A percentile compares a stretch with the other conserved stretches of the same genome.
These are phyloP conservation scores for Aspergillus ochraceoroseus DNA, from an alignment of 2,329 filamentous ascomycete species.

Conservation along the genomic window DNA sequence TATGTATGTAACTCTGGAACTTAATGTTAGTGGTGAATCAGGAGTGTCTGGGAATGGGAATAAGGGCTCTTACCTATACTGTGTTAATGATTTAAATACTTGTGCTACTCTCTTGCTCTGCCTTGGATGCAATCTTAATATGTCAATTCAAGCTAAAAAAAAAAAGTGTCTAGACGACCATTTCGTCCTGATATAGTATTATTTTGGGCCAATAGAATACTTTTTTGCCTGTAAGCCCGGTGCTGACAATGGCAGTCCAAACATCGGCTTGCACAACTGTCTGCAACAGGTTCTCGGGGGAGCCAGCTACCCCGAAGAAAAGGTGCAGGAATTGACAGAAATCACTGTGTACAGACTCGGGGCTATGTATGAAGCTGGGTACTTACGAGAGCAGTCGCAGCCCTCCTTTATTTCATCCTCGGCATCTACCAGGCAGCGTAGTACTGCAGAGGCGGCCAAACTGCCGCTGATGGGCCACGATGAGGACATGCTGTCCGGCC, in stretches of 20 bases:
- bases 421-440: not conserved
- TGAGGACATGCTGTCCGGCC: not conserved
- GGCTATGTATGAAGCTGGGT: constrained; percentile 7
- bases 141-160: no score
- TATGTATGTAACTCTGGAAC: no score
- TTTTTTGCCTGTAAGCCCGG: constrained; percentile 8
- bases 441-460: constrained; percentile 3
- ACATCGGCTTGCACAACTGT: constrained; percentile 5
- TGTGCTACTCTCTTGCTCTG: no score
- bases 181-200: no score
- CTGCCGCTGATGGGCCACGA: constrained; percentile 7
- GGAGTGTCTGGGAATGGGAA: no score
- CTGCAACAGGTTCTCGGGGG: constrained; percentile 3
- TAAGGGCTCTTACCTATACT: no score
- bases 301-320: constrained; percentile 5
- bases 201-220: no score
- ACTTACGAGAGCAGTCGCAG: not conserved
- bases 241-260: constrained; percentile 6
- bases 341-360: constrained; percentile 5
- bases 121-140: no score
- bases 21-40: no score
- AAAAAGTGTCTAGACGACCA: no score
- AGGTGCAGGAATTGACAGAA: constrained; percentile 3
- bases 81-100: no score
- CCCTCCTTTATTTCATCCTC: constrained; percentile 2